Percentiles rank a stretch among this genome's conserved stretches.
phyloP scores from a whole-genome alignment of 495 filamentous ascomycete genomes.

The Daldinia decipiens region DNA sequence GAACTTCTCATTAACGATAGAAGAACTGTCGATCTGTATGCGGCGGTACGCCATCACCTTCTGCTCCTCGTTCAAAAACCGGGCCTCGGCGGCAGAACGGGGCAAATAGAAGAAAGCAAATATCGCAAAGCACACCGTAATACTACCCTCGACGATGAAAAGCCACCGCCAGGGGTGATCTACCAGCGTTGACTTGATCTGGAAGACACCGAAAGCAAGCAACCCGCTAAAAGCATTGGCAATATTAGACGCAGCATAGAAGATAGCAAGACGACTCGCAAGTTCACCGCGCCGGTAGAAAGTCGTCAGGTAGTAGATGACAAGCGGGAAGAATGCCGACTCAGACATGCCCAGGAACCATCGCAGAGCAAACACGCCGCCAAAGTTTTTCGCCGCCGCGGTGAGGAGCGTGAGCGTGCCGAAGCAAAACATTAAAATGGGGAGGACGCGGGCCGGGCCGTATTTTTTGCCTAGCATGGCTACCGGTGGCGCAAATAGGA shows the following conservation, averaged over 20 bases:
- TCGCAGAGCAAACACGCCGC: constrained; percentile 71
- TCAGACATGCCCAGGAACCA: constrained; percentile 79
- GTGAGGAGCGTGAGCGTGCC: constrained; percentile 66
- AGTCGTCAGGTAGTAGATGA: constrained; percentile 61
- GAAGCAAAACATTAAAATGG: constrained; percentile 74
- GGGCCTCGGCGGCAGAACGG: constrained; percentile 67
- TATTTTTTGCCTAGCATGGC: constrained; percentile 76
- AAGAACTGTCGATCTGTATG: constrained; percentile 78
- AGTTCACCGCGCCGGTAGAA: constrained; percentile 84
- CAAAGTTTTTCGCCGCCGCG: constrained; percentile 67
- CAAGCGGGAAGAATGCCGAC: constrained; percentile 77
- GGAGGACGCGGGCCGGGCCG: constrained; percentile 70
- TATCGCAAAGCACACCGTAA: constrained; percentile 70
- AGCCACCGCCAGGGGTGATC: constrained; percentile 76
- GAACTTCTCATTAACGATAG: constrained; percentile 76
- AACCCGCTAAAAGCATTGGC: constrained; percentile 79
- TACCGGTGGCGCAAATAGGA: constrained; percentile 72
- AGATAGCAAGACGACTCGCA: constrained; percentile 77
- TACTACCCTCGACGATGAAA: constrained; percentile 77
- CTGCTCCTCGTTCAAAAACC: constrained; percentile 71
- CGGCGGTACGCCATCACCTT: constrained; percentile 76
- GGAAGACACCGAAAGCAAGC: constrained; percentile 80
- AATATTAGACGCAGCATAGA: constrained; percentile 80
- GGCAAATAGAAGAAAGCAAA: constrained; percentile 81
- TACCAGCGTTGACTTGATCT: constrained; percentile 59